Conservation (phyloP, 768 basidiomycete species). For the Suillus weaverae region DNA sequence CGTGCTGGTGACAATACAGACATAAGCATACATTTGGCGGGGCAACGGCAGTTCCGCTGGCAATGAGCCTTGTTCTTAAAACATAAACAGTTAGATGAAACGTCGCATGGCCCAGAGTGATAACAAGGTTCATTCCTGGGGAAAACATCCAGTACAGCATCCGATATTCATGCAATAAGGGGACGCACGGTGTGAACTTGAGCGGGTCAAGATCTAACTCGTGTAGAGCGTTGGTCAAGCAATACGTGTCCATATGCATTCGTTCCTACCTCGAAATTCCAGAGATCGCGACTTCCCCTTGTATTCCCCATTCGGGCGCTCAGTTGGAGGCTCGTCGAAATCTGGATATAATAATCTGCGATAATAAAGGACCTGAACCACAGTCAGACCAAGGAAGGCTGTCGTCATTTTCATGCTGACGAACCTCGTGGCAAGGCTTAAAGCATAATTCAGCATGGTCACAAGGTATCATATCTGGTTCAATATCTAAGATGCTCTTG, state of each 20-base stretch:
- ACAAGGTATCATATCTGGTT: conserved; percentile 50
- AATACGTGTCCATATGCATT: conserved; percentile 18
- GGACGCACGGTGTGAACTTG: conserved; percentile 19
- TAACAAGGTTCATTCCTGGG: conserved; percentile 51
- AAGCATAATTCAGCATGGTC: conserved; percentile 53
- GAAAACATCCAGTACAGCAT: conserved; percentile 2
- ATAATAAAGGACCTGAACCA: conserved; percentile 25
- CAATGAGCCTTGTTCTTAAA: conserved; percentile 52
- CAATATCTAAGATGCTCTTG: conserved; percentile 39
- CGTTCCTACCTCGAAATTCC: conserved; percentile 24
- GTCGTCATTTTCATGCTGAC: background rate
- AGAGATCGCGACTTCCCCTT: conserved; percentile 11
- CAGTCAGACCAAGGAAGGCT: background rate
- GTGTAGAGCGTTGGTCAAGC: conserved; percentile 16
- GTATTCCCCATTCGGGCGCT: background rate
- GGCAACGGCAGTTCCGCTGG: conserved; percentile 55
- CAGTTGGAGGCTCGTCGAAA: background rate
- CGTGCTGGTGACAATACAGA: background rate
- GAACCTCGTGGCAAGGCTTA: conserved; percentile 63
- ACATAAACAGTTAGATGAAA: conserved; percentile 47
- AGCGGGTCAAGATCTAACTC: conserved; percentile 11
- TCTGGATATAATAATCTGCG: conserved; percentile 12
- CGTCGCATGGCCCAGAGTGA: conserved; percentile 57
- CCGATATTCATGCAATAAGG: too few species aligned
- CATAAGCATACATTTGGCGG: conserved; percentile 43